These are phyloP conservation scores for Mycocentrospora acerina DNA, from an alignment of 2,329 filamentous ascomycete species.

Conservation along the genomic window DNA sequence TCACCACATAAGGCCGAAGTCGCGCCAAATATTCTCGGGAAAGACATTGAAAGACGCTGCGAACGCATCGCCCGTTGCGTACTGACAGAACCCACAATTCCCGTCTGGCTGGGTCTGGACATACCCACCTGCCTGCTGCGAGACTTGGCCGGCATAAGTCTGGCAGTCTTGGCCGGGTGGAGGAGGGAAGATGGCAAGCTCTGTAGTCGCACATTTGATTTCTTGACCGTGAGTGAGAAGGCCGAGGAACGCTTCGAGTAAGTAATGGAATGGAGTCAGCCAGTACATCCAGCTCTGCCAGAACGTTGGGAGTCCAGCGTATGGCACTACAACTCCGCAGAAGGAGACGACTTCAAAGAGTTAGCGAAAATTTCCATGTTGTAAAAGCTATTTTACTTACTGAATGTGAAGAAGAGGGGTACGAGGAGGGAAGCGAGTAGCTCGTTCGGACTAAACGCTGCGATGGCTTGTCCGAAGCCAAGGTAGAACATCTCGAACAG, in stretches of 20 bases:
- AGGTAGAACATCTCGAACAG: conserved; percentile 68
- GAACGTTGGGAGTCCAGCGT: conserved; percentile 61
- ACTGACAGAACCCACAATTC: conserved; percentile 66
- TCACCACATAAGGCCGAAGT: conserved; percentile 52
- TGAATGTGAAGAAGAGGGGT: conserved; percentile 68
- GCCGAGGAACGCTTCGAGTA: conserved; percentile 63
- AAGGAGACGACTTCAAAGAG: conserved; percentile 60
- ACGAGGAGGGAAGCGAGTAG: conserved; percentile 66
- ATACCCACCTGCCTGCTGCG: conserved; percentile 60
- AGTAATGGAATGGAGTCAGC: conserved; percentile 68
- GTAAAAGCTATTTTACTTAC: conserved; percentile 9
- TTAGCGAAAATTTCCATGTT: conserved; percentile 2
- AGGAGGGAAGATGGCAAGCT: conserved; percentile 62
- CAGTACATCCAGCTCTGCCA: conserved; percentile 57
- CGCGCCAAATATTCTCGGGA: conserved; percentile 63
- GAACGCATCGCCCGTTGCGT: conserved; percentile 62
- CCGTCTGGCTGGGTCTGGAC: conserved; percentile 58
- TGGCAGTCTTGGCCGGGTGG: conserved; percentile 63
- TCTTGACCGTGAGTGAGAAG: conserved; percentile 57
- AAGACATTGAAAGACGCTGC: conserved; percentile 59
- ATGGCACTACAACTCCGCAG: conserved; percentile 74
- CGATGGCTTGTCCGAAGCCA: conserved; percentile 68
- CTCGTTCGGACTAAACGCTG: conserved; percentile 66
- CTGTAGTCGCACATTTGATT: conserved; percentile 56
- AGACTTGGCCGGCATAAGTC: conserved; percentile 59